Evolutionary conservation across 1,139 yeast species (phyloP), one percentile per base, ranked within the genome.

Genomic region (Candida mesenterica): DNA sequence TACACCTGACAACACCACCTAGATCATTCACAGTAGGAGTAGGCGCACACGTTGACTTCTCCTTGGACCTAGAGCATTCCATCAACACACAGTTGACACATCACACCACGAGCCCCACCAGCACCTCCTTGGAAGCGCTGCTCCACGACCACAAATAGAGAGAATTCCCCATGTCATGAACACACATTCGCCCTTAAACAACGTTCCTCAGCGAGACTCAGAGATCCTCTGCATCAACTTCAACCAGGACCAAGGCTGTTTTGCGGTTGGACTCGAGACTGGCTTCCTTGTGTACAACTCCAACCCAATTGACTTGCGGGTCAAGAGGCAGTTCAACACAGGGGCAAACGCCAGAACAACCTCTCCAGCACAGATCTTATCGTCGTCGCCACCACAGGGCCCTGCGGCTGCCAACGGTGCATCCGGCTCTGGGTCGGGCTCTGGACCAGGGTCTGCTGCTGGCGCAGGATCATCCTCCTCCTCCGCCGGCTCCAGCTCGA

Each of bases 171-270:
- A 30, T 33, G 38, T 27, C 30, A 69, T 70, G 75, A 68, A 69
- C 47, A 62, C 74, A 7, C 71, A 65, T 32, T 51, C 51, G 18
- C 57, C 67, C 13, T 45, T 65, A 18, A 49, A 54, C 24, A 45
- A 48, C 16, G 34, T 40, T 3, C 18, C 31, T 17, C 40, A 55
- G 15, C 46, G 47, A 34, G 68, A 60, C 39, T 67, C 74, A 17
- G 61, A 62, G 37, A 67, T 83, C 26, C 64, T 82, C 17, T 72
- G 79, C 43, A 78, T 82, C 12, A 64, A 79, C 22, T 89, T 89
- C 66, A 90, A 90, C 60, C 96, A 88, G 61, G 96, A 89, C 60
- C 87, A 82, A 51, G 86, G 89, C 31, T 89, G 97, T 55, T 89
- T 90, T 62, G 87, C 96, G 16, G 68, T 87, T 22, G 87, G 94